These are phyloP conservation scores for Cryptococcus neoformans DNA, from an alignment of 1,284 basidiomycete genomes.

Conservation along the genomic window DNA sequence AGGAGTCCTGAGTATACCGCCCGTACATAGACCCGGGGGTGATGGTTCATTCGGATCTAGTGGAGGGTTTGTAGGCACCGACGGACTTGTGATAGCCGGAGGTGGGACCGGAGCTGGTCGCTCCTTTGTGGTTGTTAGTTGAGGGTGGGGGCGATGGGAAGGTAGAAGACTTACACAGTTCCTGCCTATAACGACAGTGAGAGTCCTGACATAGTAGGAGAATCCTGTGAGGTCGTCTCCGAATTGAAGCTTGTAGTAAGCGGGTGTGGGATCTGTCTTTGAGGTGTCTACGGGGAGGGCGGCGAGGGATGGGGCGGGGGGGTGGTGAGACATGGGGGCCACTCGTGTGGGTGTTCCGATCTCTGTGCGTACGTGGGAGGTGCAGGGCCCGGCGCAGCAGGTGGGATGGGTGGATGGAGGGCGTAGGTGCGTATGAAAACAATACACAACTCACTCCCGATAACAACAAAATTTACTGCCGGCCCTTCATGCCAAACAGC, in stretches of 20 bases:
- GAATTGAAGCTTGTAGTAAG: conserved; percentile 51
- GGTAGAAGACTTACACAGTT: conserved; percentile 34
- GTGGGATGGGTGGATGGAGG: no score
- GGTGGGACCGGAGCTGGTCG: conserved; percentile 24
- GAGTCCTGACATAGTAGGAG: conserved; percentile 48
- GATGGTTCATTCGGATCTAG: conserved; percentile 17
- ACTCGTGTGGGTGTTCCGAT: no score
- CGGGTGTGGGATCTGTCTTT: conserved; percentile 48
- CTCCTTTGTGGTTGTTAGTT: conserved; percentile 15
- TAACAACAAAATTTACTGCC: no score
- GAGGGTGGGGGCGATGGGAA: not conserved
- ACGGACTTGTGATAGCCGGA: conserved; percentile 30
- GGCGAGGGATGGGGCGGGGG: conserved; percentile 41
- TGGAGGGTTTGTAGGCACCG: conserved; percentile 28
- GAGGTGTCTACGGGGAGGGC: conserved; percentile 46
- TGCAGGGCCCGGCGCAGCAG: no score
- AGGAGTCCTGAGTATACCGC: conserved; percentile 10
- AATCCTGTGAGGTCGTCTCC: conserved; percentile 48
- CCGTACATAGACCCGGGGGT: not conserved
- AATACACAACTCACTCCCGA: no score
- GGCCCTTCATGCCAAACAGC: no score
- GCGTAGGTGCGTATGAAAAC: no score
- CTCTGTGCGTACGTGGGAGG: no score
- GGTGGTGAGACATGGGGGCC: conserved; percentile 6
- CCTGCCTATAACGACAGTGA: conserved; percentile 47